Evolutionary conservation across 78 protist species (phyloP), one percentile per base, ranked within the genome.

Genomic region (Polysphondylium violaceum): DNA sequence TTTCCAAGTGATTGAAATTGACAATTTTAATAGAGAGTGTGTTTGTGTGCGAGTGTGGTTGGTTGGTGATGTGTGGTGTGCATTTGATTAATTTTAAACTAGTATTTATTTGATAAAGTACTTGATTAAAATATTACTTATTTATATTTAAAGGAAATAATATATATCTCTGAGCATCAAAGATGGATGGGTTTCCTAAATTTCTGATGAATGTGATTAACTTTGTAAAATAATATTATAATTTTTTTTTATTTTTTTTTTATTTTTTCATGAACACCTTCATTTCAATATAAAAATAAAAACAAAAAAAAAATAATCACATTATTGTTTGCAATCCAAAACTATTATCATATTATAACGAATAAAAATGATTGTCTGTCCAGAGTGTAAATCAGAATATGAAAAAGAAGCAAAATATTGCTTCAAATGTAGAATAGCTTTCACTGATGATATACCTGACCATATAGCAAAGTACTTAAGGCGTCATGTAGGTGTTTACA

Each of bases 401-500:
- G 89, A 81, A 81, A 81, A 81, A 72, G 89, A 81, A 43, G 89
- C 89, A 81, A 81, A 81, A 25, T 81, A 81, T 81, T 81, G 89
- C 77, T 81, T 68, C 29, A 81, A 81, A 68, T 81, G 89, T 81
- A 81, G 89, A 81, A 64, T 81, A 55, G 60, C 89, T 25, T 81
- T 81, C 21, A 81, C 89, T 68, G 89, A 81, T 67, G 89, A 81
- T 81, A 35, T 81, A 67, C 89, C 89, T 27, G 89, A 81, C 19
- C 47, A 56, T 81, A 81, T 81, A 12, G 40, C n/a, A 16, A 81
- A 81, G 59, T 81, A 81, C 56, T 44, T 81, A 17, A 64, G 33
- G 41, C 44, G 43, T 31, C 44, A 53, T 50, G 78, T 72, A 72
- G 27, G 78, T 51, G 14, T 2, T 27, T n/a, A 14, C 35, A 29